Evolutionary conservation across 352 stramenopile species (phyloP).

Genomic region (Pythium aphanidermatum): DNA sequence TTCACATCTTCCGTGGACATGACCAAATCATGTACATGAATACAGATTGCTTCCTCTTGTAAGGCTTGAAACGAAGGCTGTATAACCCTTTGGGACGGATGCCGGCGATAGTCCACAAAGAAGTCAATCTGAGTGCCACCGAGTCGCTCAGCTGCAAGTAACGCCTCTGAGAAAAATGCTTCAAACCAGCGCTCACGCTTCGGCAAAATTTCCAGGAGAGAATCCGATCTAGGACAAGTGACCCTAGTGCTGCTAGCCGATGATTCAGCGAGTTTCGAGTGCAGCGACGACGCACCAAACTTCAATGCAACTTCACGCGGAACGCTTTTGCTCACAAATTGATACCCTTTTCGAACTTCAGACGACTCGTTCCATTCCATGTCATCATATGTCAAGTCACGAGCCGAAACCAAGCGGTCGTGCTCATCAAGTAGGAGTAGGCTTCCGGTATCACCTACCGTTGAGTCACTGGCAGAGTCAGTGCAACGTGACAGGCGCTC

Average conservation of each 20-base stretch:
- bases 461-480: too few relatives aligned
- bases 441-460: too few relatives aligned
- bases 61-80: slow-evolving; percentile 65
- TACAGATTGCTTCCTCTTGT: slow-evolving; percentile 60
- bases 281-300: slow-evolving; percentile 54
- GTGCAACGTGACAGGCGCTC: slow-evolving; percentile 24
- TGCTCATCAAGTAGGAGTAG: slow-evolving; percentile 22
- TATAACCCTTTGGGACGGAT: slow-evolving; percentile 59
- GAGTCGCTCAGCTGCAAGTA: slow-evolving; percentile 47
- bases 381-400: slow-evolving; percentile 53
- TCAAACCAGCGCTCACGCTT: slow-evolving; percentile 30
- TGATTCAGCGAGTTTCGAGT: slow-evolving; percentile 55
- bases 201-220: slow-evolving; percentile 40
- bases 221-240: slow-evolving; percentile 29
- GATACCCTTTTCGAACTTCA: slow-evolving; percentile 36
- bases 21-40: slow-evolving; percentile 61
- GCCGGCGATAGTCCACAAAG: slow-evolving; percentile 60
- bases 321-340: slow-evolving; percentile 50
- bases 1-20: slow-evolving; percentile 50
- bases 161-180: slow-evolving; percentile 49
- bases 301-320: slow-evolving; percentile 33
- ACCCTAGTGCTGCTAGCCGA: slow-evolving; percentile 47
- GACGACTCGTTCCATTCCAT: slow-evolving; percentile 74
- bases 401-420: slow-evolving; percentile 14
- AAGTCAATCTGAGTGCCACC: slow-evolving; percentile 55